Conservation (phyloP, 257 asterid species). For the Solanum medicagineum region DNA sequence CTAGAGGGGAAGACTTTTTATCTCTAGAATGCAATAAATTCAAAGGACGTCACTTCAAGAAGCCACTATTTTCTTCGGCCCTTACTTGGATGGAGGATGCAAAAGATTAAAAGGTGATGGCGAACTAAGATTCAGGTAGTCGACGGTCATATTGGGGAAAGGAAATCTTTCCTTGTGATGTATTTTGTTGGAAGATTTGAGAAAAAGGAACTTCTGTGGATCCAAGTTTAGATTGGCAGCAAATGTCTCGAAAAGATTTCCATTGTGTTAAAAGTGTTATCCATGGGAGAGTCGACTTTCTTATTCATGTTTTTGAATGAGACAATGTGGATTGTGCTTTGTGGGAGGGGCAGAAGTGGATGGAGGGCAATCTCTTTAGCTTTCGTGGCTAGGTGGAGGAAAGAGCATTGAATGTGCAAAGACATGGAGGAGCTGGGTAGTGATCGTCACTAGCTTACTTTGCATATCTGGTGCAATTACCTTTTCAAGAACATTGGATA, state of each 20-base stretch:
- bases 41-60: no score
- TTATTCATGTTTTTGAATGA: neutral
- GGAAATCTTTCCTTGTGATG: neutral
- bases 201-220: neutral
- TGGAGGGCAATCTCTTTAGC: neutral
- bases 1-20: no score
- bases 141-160: neutral
- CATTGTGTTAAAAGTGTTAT: neutral
- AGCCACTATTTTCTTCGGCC: no score
- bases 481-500: neutral
- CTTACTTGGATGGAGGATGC: neutral
- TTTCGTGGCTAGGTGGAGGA: no score
- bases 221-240: neutral
- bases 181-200: neutral
- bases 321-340: neutral
- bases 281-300: neutral
- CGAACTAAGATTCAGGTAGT: neutral
- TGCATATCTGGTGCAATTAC: neutral
- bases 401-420: neutral
- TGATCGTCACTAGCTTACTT: no score
- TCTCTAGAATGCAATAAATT: no score
- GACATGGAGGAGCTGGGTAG: neutral
- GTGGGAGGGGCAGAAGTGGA: neutral
- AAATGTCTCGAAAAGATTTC: no score
- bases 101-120: neutral